Evolutionary conservation across 192 early-diverging fungal species (phyloP), one percentile per base, ranked within the genome.

Genomic region (Umbelopsis vinacea): DNA sequence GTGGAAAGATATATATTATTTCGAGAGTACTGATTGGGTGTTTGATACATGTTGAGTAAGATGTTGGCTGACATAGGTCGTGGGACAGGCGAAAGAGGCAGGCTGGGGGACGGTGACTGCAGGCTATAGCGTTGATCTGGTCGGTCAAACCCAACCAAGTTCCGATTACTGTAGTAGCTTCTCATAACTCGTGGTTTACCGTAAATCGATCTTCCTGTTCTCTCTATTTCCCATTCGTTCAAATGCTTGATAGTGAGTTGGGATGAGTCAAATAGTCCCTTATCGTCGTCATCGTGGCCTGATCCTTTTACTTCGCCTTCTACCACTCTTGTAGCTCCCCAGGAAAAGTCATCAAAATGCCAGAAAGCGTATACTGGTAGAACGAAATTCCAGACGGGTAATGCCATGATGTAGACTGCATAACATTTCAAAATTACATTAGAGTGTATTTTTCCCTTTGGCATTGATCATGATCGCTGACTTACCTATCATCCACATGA

Each of bases 351-450:
- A 76, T 95, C 93, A 83, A 96, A 96, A 79, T 96, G 92, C 94
- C 95, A 96, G 83, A 92, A 96, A 7, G 95, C 90, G 73, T 98
- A 98, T 0, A 91, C 48, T 7, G 97, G 97, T 26, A 98, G 87
- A 46, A 98, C 74, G 67, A 97, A 88, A 79, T 98, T 96, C 97
- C 97, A 98, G 19, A 98, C 76, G 14, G 97, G 97, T 35, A 97
- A 82, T 14, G 96, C 91, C 37, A 91, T 57, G 55, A 93, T 79
- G 67, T 89, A 91, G 12, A 97, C 85, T 74, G 92, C 68, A 89
- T 87, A 33, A 24, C 14, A 52, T 17, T n/a, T n/a, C n/a, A 45
- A 24, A 52, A 46, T 68, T 4, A 68, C 4, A 23, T 46, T 35
- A 52, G 29, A 43, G 37, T 23, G 24, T 53, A 45, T 14, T 52